Evolutionary conservation across 106 monocot species (phyloP), one percentile per base, ranked within the genome.

Genomic region (Iris macrosiphon): DNA sequence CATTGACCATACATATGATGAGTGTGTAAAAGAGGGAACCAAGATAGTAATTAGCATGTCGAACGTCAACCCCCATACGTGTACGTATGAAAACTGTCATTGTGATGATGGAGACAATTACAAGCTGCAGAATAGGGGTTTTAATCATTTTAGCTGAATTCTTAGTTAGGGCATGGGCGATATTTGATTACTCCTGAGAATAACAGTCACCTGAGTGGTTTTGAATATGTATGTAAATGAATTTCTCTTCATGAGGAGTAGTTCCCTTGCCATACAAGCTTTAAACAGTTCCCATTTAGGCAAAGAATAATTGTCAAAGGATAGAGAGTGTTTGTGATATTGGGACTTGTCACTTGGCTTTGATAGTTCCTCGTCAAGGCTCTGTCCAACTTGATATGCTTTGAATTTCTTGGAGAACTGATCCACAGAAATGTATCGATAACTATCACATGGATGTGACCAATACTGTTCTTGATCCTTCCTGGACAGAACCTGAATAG

Each of bases 381-480:
- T 67, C 40, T 63, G 48, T 30, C 88, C 88, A 53, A 74, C n/a
- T n/a, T 77, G 39, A 53, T 47, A 61, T 40, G 55, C 48, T 48
- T 65, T 83, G 46, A 89, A 89, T 58, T 55, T 72, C 13, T 70
- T 34, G 13, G 26, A 21, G 12, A 89, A 61, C 12, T 76, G 42
- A 46, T 71, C 63, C 9, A 80, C 64, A 9, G 70, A 46, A 47
- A 80, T 45, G 46, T 76, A 89, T 7, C 45, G 66, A 12, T 83
- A 83, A 3, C 12, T 25, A 53, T 74, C 37, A n/a, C 64, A 35
- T 46, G 48, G 33, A 5, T 4, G 55, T 45, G n/a, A 29, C 88
- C 88, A 89, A 16, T 89, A 89, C 43, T 89, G 88, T 42, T 67
- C 63, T 71, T 83, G 88, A 67, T 89, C 88, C 34, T 83, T 89